These are phyloP conservation scores for Umbelopsis sp. DNA, from an alignment of 192 early-diverging fungal genomes.

Conservation along the genomic window DNA sequence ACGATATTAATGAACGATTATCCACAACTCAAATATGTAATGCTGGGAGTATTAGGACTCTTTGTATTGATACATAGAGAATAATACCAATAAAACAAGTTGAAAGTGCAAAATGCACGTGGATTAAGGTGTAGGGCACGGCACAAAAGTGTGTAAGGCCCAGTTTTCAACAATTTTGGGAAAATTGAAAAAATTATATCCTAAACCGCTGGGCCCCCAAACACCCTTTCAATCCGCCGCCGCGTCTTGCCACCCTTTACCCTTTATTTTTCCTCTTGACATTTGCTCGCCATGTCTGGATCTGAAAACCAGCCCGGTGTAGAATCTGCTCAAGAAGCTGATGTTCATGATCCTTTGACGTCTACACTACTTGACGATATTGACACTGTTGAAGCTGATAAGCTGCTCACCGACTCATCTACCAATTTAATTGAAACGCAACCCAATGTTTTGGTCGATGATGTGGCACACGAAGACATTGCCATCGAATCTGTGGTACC, in stretches of 20 bases:
- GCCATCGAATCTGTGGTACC: background rate
- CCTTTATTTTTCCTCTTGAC: background rate
- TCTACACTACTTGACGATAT: conserved; percentile 2
- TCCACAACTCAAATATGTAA: conserved; percentile 84
- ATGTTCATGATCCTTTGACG: background rate
- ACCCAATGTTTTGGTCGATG: background rate
- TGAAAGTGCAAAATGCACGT: background rate
- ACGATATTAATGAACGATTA: conserved; percentile 97
- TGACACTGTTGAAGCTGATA: background rate
- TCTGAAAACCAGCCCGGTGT: conserved; percentile 2
- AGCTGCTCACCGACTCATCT: background rate
- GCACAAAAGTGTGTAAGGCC: too few relatives aligned
- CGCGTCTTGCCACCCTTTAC: conserved; percentile 1
- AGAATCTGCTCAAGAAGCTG: conserved; percentile 6
- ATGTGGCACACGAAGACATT: background rate
- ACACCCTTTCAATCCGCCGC: background rate
- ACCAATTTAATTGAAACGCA: background rate
- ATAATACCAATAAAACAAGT: conserved; percentile 29
- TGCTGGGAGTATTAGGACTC: conserved; percentile 77
- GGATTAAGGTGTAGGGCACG: background rate
- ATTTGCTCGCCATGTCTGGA: background rate
- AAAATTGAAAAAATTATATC: too few relatives aligned
- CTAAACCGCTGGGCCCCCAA: too few relatives aligned
- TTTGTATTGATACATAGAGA: conserved; percentile 72
- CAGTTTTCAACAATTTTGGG: too few relatives aligned